These are phyloP conservation scores for Zasmidium cellare DNA, from an alignment of 2,329 filamentous ascomycete species.

Conservation along the genomic window DNA sequence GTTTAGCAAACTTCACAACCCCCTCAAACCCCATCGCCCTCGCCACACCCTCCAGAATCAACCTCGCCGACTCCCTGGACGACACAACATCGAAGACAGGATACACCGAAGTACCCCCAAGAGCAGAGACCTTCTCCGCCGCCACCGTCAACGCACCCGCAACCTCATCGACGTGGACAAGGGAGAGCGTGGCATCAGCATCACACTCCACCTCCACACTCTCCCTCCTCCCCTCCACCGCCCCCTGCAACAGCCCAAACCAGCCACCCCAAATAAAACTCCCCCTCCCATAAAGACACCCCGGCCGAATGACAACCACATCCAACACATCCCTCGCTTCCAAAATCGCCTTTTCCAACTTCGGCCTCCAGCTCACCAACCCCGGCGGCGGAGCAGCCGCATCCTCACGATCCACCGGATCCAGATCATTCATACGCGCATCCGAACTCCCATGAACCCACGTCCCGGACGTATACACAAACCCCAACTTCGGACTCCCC, in stretches of 20 bases:
- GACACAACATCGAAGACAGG: constrained; percentile 3
- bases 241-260: background rate
- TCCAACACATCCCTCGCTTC: background rate
- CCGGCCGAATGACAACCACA: background rate
- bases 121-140: background rate
- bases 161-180: constrained; percentile 1
- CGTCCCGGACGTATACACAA: constrained; percentile 3
- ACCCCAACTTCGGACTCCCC: constrained; percentile 4
- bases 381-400: background rate
- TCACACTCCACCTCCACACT: background rate
- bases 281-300: background rate
- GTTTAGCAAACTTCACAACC: background rate
- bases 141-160: background rate
- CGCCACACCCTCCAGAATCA: background rate
- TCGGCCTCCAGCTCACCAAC: background rate
- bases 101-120: background rate
- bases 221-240: background rate
- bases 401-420: background rate
- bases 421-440: background rate
- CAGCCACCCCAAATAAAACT: background rate
- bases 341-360: background rate
- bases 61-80: background rate
- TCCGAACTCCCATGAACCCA: background rate
- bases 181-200: background rate
- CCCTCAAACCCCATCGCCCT: background rate